Conservation (phyloP, 176 grass and related monocot genomes). For the Otatea glauca region DNA sequence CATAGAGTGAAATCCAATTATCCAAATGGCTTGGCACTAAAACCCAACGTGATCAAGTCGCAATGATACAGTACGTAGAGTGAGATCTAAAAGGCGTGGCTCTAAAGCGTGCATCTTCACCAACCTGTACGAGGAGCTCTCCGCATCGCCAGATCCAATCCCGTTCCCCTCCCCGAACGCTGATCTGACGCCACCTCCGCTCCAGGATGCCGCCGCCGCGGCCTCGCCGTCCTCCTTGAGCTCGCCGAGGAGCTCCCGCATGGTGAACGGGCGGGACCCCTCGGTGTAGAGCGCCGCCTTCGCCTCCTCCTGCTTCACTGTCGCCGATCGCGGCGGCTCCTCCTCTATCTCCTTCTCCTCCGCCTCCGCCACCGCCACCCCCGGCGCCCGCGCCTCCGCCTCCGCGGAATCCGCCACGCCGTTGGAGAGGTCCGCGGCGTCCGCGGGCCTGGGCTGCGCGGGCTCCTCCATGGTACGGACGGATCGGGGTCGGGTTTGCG, state of each 20-base stretch:
- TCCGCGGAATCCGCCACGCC: slow-evolving; percentile 36
- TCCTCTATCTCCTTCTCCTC: not conserved
- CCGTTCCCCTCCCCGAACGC: slow-evolving; percentile 54
- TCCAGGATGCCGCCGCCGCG: not conserved
- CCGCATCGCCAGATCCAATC: slow-evolving; percentile 50
- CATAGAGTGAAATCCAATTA: not conserved
- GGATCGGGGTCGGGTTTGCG: not conserved
- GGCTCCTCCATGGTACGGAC: slow-evolving; percentile 46
- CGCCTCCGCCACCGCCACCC: slow-evolving; percentile 29
- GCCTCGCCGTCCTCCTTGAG: slow-evolving; percentile 74
- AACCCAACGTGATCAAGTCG: slow-evolving; percentile 5
- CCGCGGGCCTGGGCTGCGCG: slow-evolving; percentile 1
- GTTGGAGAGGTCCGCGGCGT: slow-evolving; percentile 27
- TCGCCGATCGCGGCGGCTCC: slow-evolving; percentile 58
- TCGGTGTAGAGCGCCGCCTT: slow-evolving; percentile 45
- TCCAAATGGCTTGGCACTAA: slow-evolving; percentile 12
- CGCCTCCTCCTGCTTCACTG: slow-evolving; percentile 49
- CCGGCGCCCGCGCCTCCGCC: slow-evolving; percentile 4
- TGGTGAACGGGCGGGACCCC: slow-evolving; percentile 70
- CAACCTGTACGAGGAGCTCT: slow-evolving; percentile 77
- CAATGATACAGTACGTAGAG: not conserved
- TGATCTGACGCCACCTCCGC: slow-evolving; percentile 43
- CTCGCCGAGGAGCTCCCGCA: slow-evolving; percentile 81
- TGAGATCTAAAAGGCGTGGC: slow-evolving; percentile 39
- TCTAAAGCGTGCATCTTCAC: not conserved